Conservation (phyloP, 176 grass and related monocot species). For the Themeda triandra region DNA sequence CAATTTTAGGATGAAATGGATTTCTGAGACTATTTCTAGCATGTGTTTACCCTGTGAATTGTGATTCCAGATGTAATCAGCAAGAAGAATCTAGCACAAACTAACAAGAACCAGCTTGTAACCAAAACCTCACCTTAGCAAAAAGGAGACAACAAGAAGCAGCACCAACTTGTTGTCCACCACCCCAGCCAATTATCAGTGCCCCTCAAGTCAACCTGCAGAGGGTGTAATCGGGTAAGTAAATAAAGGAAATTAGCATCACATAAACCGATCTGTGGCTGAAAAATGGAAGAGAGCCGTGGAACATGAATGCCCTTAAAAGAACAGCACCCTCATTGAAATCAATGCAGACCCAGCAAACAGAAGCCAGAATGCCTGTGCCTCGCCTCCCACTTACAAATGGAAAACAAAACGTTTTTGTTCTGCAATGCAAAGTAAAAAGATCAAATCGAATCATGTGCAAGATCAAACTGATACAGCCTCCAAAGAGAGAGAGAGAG, state of each 20-base stretch:
- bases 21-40: neutral
- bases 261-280: neutral
- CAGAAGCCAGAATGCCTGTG: neutral
- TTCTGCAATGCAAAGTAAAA: no score
- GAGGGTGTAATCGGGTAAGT: neutral
- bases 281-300: neutral
- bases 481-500: no score
- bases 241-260: neutral
- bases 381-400: neutral
- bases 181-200: neutral
- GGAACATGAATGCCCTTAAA: neutral
- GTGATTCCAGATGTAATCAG: neutral
- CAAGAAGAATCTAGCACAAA: neutral
- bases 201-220: neutral
- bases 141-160: no score
- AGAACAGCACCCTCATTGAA: neutral
- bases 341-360: no score
- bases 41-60: neutral
- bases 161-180: neutral
- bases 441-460: no score
- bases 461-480: no score
- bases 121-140: no score
- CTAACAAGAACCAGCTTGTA: neutral
- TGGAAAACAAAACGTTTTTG: neutral
- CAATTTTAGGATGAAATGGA: no score